Base-by-base conservation (phyloP, 805 yeast species). In the Candida andamanensis region DNA sequence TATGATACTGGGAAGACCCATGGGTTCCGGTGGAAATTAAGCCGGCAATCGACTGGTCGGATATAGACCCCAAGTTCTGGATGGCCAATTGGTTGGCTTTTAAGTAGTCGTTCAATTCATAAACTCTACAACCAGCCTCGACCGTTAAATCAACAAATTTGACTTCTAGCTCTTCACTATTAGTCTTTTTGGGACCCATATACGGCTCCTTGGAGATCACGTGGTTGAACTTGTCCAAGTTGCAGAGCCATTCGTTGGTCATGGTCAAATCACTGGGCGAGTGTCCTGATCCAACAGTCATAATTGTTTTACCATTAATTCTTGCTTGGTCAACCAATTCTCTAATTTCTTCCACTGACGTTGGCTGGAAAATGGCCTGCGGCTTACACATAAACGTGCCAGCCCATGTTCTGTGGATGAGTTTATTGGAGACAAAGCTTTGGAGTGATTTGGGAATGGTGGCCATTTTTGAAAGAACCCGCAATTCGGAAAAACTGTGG, bases 21-120 rank as follows among this genome's bases (percentile, higher is more conserved):
- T 90, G 98, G 0, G 97, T 87, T 17, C 97, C 97, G 0, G 97
- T 90, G 2, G 95, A 82, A 27, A 92, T 86, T 43, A 89, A 78
- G n/a, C 98, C 98, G 3, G 95, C 97, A 16, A 87, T 68, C 11
- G 95, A 83, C 54, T 90, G 97, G 40, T 86, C 96, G 24, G 92
- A 78, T 33, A 90, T 90, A 1, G 97, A 87, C 1, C 97, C 97
- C 47, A 92, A 64, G 49, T 84, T 90, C 57, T 90, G 97, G 36
- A 90, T 65, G 4, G 22, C 94, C 37, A 85, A 71, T 1, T 82
- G 80, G 41, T 74, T 69, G 9, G 63, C 40, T 16, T 76, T 80
- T 39, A 90, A 66, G 39, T 67, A 67, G 8, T 77, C 77, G 54
- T 84, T 86, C 50, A 90, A 60, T 52, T 85, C 81, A 50, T 67